Base-by-base conservation (phyloP, 2,329 filamentous ascomycete species). In the Xylaria sp. region DNA sequence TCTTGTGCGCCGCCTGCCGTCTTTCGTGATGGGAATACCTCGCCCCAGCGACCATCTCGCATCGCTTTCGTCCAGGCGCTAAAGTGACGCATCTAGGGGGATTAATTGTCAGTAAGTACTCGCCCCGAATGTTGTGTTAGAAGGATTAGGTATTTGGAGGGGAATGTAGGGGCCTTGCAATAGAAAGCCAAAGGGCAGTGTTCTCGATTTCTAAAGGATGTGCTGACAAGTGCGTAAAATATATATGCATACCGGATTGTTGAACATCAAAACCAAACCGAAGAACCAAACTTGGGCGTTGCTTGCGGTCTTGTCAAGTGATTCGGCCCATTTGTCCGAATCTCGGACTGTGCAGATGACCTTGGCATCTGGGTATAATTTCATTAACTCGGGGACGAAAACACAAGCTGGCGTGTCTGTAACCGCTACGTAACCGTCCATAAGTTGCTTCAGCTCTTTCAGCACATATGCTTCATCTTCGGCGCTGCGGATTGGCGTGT, bases 341-440 rank as follows among this genome's bases (percentile, higher is more conserved):
- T 78, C 70, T 27, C 76, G 71, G 32, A 74, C 60, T 1, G 74
- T 76, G 66, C 74, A 76, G 50, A 78, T 76, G 32, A 78, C 75
- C 39, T 76, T 75, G 45, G 76, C 74, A 36, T 78, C 74, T 1
- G 75, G 75, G 53, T 77, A 77, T 12, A 77, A 27, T 57, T 72
- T 68, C 36, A 75, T 65, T 17, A 78, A 65, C 55, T 78, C 78
- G 2, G 70, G 73, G 1, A 75, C 73, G 54, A 78, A 76, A 34
- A 71, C 65, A 17, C 70, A 71, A 0, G 68, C 73, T 1, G 76
- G 75, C 3, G 69, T 70, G 64, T 77, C 77, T 5, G 76, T 76
- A 21, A 72, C 73, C 3, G 72, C 77, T 1, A 74, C 74, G 57
- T 76, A 79, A 55, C 77, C 76, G 30, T 74, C 69, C 53, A 73